Evolutionary conservation across 805 yeast genomes (phyloP).

Genomic region (Nakazawaea wickerhamii): DNA sequence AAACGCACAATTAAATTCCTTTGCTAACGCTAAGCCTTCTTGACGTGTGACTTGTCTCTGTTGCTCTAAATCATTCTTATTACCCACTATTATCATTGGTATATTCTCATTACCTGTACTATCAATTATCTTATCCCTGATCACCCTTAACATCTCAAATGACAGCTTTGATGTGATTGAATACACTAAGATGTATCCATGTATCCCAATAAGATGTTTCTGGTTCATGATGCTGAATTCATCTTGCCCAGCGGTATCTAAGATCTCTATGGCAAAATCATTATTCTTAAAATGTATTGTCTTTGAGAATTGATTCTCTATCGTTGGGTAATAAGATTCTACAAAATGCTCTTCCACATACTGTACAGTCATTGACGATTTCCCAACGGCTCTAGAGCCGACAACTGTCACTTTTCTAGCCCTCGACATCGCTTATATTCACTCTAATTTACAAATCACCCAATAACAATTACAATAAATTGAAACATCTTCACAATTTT

Average conservation of each 20-base stretch:
- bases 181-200: constrained; percentile 78
- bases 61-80: constrained; percentile 49
- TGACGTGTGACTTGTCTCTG: constrained; percentile 51
- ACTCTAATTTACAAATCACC: no score
- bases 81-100: constrained; percentile 45
- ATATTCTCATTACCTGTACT: constrained; percentile 45
- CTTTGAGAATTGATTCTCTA: constrained; percentile 79
- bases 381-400: constrained; percentile 85
- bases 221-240: constrained; percentile 78
- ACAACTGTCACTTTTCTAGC: constrained; percentile 80
- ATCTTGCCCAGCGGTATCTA: constrained; percentile 94
- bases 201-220: constrained; percentile 73
- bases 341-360: constrained; percentile 86
- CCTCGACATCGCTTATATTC: constrained; percentile 30
- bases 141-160: constrained; percentile 68
- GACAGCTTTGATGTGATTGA: constrained; percentile 75
- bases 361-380: constrained; percentile 78
- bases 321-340: constrained; percentile 87
- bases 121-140: constrained; percentile 80
- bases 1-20: constrained; percentile 38
- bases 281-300: constrained; percentile 62
- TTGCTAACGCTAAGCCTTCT: constrained; percentile 44
- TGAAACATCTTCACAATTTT: no score
- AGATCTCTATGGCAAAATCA: constrained; percentile 74
- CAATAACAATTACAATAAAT: no score